Evolutionary conservation across 345 rosid species (phyloP), one percentile per base, ranked within the genome.

Genomic region (Salix caprea): DNA sequence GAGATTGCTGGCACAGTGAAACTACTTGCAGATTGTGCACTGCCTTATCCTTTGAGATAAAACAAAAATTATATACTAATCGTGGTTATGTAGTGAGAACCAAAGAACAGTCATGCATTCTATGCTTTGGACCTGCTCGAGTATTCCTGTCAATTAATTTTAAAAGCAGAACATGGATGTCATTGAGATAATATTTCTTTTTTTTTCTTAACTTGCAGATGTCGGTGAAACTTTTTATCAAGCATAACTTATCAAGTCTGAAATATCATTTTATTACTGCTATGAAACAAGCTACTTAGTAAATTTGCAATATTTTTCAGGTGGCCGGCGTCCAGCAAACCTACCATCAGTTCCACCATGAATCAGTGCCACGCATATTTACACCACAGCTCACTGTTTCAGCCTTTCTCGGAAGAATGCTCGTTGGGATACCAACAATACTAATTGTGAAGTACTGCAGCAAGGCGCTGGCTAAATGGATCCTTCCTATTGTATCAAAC

Each of bases 341-440:
- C 6, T 93, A 89, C 84, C 75, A 86, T 67, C 99, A 93, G 83
- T 96, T 90, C 86, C 99, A 96, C 88, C 99, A 93, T 12, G 97
- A 91, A 83, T 89, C 86, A 0, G 92, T 84, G 39, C 92, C 94
- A 0, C 83, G 78, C 62, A 60, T 96, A 56, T 89, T 91, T 67
- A 87, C 93, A 4, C 78, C 88, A 0, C 86, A 90, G 50, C 91
- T 96, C 10, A 65, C 87, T 0, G 0, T 87, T 26, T 65, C 58
- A 6, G 81, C 84, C 4, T 89, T 91, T 80, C 6, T 87, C 1
- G 96, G 96, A 67, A 91, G 98, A 87, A 80, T 89, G 73, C 82
- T 89, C 13, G 88, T 96, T 34, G 98, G 98, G 14, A 88, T 96
- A 52, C 97, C 98, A 0, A 93, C 97, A 4, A 96, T 96, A 69